Conservation (phyloP, 2,329 filamentous ascomycete species). For the Botrytis paeoniae region DNA sequence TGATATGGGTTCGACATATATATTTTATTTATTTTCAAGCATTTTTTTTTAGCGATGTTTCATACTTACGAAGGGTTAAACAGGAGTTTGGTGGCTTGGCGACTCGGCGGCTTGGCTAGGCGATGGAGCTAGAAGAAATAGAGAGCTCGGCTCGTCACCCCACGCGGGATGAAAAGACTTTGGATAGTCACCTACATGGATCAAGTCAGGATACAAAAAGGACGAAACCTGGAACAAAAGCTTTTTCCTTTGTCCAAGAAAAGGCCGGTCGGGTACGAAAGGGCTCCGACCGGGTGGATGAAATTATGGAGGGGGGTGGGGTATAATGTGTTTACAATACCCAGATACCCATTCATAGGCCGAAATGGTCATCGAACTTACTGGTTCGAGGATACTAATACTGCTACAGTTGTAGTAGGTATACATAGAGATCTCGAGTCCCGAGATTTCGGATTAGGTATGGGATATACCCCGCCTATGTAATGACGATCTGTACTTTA, state of each 20-base stretch:
- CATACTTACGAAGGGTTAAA: neutral
- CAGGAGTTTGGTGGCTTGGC: constrained; percentile 1
- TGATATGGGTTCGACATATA: constrained; percentile 19
- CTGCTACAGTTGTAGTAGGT: neutral
- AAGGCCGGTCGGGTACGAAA: neutral
- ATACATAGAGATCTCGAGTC: neutral
- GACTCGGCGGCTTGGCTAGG: neutral
- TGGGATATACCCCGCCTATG: neutral
- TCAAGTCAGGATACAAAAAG: neutral
- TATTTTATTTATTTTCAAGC: neutral
- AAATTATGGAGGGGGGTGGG: neutral
- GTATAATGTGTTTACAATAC: neutral
- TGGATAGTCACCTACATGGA: neutral
- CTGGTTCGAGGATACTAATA: neutral
- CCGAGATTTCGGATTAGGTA: neutral
- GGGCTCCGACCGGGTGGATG: no score
- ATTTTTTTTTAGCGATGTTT: constrained; percentile 8
- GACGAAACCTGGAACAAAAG: neutral
- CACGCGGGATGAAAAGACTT: neutral
- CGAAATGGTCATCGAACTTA: neutral
- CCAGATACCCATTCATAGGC: neutral
- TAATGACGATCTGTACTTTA: neutral
- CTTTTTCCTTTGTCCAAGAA: neutral
- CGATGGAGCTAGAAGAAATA: neutral
- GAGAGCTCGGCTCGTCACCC: neutral